These are phyloP conservation scores for Strobilomyces dryophilus DNA, from an alignment of 768 basidiomycete genomes.

Conservation along the genomic window DNA sequence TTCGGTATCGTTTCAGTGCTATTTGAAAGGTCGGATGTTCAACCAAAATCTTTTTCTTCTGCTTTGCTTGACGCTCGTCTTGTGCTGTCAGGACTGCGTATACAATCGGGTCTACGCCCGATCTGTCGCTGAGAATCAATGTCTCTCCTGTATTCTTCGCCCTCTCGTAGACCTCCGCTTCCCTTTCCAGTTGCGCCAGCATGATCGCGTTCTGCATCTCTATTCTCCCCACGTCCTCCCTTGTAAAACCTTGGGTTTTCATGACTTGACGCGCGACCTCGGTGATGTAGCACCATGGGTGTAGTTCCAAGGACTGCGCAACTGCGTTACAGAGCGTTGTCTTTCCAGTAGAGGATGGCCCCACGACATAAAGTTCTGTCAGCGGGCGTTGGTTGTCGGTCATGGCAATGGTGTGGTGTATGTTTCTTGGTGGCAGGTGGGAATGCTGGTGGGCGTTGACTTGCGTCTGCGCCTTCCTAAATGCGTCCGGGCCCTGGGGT, in stretches of 20 bases:
- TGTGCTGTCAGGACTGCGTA: constrained; percentile 51
- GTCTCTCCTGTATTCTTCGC: constrained; percentile 12
- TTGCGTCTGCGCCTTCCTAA: constrained; percentile 8
- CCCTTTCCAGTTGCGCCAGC: constrained; percentile 48
- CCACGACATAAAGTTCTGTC: constrained; percentile 42
- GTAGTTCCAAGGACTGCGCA: constrained; percentile 38
- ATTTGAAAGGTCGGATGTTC: constrained; percentile 37
- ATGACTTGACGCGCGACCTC: constrained; percentile 64
- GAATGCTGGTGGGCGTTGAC: constrained; percentile 10
- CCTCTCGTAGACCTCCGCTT: constrained; percentile 27
- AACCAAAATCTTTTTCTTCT: constrained; percentile 35
- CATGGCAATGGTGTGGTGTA: constrained; percentile 13
- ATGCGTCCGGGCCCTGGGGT: background rate
- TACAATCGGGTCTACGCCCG: constrained; percentile 59
- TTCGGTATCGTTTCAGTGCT: constrained; percentile 41
- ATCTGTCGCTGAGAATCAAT: constrained; percentile 57
- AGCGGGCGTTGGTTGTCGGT: constrained; percentile 8
- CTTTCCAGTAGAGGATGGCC: constrained; percentile 66
- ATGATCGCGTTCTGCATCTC: constrained; percentile 66
- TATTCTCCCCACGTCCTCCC: constrained; percentile 43
- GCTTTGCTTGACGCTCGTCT: constrained; percentile 33
- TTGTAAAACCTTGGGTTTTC: constrained; percentile 47
- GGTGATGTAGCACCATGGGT: constrained; percentile 40
- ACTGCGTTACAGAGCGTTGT: constrained; percentile 60
- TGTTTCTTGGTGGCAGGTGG: constrained; percentile 13